Percentiles rank a stretch among this genome's conserved stretches.
Conservation (phyloP, 2,329 filamentous ascomycete species). For the Zymoseptoria ardabiliae region DNA sequence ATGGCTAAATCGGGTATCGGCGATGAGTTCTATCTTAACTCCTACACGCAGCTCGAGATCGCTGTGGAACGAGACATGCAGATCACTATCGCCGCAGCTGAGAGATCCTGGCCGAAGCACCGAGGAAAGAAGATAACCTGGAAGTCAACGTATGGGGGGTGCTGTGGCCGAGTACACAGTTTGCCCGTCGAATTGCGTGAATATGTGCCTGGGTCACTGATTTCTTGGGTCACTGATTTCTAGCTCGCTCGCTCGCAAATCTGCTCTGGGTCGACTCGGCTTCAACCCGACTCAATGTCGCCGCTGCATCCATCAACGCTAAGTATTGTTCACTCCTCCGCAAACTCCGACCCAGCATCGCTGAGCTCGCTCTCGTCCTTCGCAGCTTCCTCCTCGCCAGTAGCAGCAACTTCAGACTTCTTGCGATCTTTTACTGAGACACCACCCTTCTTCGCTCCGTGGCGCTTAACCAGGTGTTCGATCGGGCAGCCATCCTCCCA, state of each 20-base stretch:
- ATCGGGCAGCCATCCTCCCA: constrained; percentile 61
- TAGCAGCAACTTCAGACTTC: constrained; percentile 62
- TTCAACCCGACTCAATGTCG: not conserved
- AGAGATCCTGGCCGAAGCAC: too few relatives aligned
- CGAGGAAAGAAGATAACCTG: not conserved
- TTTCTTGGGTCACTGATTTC: not conserved
- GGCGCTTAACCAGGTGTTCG: constrained; percentile 53
- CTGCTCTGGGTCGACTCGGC: not conserved
- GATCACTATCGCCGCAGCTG: too few relatives aligned
- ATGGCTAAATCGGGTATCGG: too few relatives aligned
- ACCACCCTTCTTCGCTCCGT: constrained; percentile 47
- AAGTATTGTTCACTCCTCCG: constrained; percentile 16
- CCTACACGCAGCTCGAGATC: too few relatives aligned
- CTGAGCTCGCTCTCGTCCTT: constrained; percentile 45
- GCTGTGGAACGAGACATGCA: too few relatives aligned
- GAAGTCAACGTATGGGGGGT: not conserved
- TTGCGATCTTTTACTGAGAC: constrained; percentile 21
- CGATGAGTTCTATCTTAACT: too few relatives aligned
- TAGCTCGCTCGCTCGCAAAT: not conserved
- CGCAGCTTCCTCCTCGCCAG: constrained; percentile 72
- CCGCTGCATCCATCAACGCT: not conserved
- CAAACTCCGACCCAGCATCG: constrained; percentile 33
- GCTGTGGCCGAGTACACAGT: not conserved
- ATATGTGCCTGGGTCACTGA: not conserved
- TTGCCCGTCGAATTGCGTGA: not conserved